These are phyloP conservation scores for Calonectria pseudoturangicola DNA, from an alignment of 2,329 filamentous ascomycete species.

Conservation along the genomic window DNA sequence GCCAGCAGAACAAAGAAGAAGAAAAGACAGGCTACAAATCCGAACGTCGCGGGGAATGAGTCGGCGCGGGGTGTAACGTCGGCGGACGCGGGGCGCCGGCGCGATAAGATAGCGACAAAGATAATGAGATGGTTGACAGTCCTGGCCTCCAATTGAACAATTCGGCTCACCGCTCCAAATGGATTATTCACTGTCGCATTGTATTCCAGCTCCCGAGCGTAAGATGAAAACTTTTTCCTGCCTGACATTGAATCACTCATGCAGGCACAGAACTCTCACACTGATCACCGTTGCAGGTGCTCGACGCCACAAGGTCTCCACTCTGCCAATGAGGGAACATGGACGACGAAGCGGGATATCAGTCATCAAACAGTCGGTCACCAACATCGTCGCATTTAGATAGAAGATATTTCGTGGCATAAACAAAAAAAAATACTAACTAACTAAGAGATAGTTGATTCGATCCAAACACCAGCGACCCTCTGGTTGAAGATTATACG, in stretches of 20 bases:
- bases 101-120: conserved; percentile 14
- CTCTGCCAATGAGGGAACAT: not conserved
- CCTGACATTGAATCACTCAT: not conserved
- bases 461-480: too few species aligned
- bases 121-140: not conserved
- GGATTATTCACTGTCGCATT: not conserved
- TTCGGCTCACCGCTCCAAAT: not conserved
- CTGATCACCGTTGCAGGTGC: not conserved
- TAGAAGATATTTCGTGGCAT: not conserved
- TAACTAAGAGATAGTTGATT: not conserved
- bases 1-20: conserved; percentile 31
- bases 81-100: conserved; percentile 31
- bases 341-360: not conserved
- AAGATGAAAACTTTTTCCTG: conserved; percentile 1
- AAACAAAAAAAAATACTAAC: not conserved
- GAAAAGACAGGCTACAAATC: conserved; percentile 34
- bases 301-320: not conserved
- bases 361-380: conserved; percentile 16
- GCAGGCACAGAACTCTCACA: not conserved
- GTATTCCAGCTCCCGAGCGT: not conserved
- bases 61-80: conserved; percentile 29
- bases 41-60: conserved; percentile 36
- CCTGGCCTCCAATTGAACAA: not conserved
- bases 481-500: not conserved
- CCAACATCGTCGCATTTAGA: not conserved